A percentile compares a stretch with the other conserved stretches of the same genome.
Conservation (phyloP, 176 grass and related monocot genomes). For the Poa pratensis region DNA sequence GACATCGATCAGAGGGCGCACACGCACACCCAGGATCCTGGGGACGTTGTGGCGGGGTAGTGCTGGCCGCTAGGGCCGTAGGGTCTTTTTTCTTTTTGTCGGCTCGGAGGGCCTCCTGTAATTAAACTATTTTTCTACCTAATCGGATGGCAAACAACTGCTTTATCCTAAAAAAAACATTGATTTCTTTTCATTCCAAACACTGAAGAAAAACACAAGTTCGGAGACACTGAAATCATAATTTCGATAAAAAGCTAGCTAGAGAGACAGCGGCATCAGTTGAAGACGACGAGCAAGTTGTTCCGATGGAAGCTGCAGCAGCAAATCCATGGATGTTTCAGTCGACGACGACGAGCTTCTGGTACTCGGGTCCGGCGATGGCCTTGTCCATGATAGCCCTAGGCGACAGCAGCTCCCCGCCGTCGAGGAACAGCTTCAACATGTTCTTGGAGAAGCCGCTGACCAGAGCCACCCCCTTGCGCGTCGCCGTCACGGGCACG, state of each 20-base stretch:
- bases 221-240: not conserved
- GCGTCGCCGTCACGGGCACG: slow-evolving; percentile 49
- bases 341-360: slow-evolving; percentile 59
- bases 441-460: slow-evolving; percentile 85
- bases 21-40: too few species aligned
- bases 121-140: too few species aligned
- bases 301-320: not conserved
- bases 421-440: slow-evolving; percentile 66
- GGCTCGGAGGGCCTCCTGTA: too few species aligned
- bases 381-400: slow-evolving; percentile 63
- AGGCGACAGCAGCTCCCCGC: slow-evolving; percentile 44
- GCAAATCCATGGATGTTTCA: slow-evolving; percentile 22
- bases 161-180: too few species aligned
- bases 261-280: not conserved
- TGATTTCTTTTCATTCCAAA: slow-evolving; percentile 10
- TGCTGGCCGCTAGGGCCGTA: too few species aligned
- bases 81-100: too few species aligned
- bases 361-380: slow-evolving; percentile 61
- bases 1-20: too few species aligned
- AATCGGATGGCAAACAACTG: too few species aligned
- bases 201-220: not conserved
- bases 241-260: not conserved
- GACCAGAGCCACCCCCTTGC: slow-evolving; percentile 76
- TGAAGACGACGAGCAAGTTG: not conserved
- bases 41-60: too few species aligned